Evolutionary conservation across 2,329 filamentous ascomycete species (phyloP), one percentile per base, ranked within the genome.

Genomic region (Colletotrichum magnum): DNA sequence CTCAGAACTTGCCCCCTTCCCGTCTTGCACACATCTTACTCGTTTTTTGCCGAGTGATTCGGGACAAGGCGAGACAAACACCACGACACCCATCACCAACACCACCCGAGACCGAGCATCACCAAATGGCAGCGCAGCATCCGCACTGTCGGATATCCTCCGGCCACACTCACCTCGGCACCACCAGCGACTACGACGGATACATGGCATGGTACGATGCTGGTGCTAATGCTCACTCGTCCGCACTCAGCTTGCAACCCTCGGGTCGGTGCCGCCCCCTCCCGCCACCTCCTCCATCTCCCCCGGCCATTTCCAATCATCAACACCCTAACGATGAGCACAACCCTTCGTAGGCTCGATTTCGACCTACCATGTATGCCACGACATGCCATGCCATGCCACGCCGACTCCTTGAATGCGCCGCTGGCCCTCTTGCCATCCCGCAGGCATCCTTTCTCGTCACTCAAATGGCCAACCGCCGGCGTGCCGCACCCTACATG

Each of bases 301-400:
- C 32, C 28, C 52, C 52, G 16, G 52, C 64, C 36, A 51, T 63
- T 57, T 43, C 36, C 52, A 57, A 63, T 52, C 52, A 63, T 52
- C 52, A 15, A 36, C 43, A 41, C 51, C 43, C 28, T 50, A 48
- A 43, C 32, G 32, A 53, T 26, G 52, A 26, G 16, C 52, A 52
- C 21, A 52, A 56, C 36, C 32, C 47, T 64, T 13, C 36, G 47
- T 4, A 26, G 32, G 32, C 47, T 52, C 47, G 43, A 52, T 28
- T 45, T 60, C n/a, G 12, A 21, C 32, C 32, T 24, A 24, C 21
- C 21, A 24, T 4, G 21, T 24, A 21, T 50, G 45, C 43, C 26
- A 59, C 15, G 36, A 4, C 28, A 50, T 36, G 32, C 32, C 32
- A 36, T 10, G 32, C 32, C 32, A 36, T 36, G 32, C 32, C 32